A percentile compares a stretch with the other conserved stretches of the same genome.
Conservation (phyloP, 352 stramenopile genomes). For the Globisporangium echinulatum region DNA sequence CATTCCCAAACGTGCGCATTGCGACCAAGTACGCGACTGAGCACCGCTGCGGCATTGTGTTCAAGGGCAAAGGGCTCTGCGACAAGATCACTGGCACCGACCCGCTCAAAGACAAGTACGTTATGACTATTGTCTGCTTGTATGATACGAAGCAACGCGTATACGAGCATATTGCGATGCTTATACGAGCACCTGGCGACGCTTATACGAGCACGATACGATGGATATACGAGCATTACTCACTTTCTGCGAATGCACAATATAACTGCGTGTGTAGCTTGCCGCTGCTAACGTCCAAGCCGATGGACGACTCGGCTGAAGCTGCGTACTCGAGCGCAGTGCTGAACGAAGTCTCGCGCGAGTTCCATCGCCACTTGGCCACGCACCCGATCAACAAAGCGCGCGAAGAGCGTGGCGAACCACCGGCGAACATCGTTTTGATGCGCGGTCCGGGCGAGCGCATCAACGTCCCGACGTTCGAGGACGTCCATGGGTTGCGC, state of each 20-base stretch:
- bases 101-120: constrained; percentile 85
- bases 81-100: constrained; percentile 85
- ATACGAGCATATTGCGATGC: neutral
- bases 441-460: constrained; percentile 77
- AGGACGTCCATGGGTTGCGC: constrained; percentile 72
- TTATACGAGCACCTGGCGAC: too few species aligned
- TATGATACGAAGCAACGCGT: neutral
- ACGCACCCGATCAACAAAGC: constrained; percentile 73
- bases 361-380: constrained; percentile 57
- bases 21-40: constrained; percentile 85
- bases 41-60: constrained; percentile 83
- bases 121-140: neutral
- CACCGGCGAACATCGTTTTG: constrained; percentile 81
- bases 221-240: too few species aligned
- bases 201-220: too few species aligned
- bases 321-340: constrained; percentile 74
- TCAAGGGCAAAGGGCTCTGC: constrained; percentile 70
- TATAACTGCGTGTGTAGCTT: constrained; percentile 25
- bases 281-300: constrained; percentile 48
- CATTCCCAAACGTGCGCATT: constrained; percentile 58
- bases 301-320: constrained; percentile 54
- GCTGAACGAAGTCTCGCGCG: constrained; percentile 69
- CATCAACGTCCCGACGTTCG: constrained; percentile 80
- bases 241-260: too few species aligned
- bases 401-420: constrained; percentile 39